These are phyloP conservation scores for Sporothrix inflata DNA, from an alignment of 2,329 filamentous ascomycete species.

Conservation along the genomic window DNA sequence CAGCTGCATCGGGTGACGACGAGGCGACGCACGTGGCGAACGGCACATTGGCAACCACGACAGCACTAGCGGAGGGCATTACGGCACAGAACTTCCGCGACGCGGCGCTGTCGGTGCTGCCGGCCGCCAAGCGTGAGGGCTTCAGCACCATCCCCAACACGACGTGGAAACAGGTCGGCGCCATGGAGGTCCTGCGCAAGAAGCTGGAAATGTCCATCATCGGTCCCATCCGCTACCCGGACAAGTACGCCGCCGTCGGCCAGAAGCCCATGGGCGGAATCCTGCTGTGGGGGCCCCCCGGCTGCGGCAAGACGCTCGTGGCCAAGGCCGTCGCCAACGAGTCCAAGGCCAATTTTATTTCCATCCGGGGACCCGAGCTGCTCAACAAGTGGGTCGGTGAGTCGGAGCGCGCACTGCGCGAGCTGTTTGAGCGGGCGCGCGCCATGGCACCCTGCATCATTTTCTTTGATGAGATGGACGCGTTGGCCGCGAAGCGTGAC, in stretches of 20 bases:
- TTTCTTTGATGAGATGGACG: slow-evolving; percentile 95
- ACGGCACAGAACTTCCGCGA: slow-evolving; percentile 68
- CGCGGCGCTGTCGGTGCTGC: slow-evolving; percentile 74
- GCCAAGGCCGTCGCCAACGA: slow-evolving; percentile 97
- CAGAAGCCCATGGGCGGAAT: slow-evolving; percentile 83
- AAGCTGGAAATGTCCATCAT: slow-evolving; percentile 86
- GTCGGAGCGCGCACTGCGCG: slow-evolving; percentile 87
- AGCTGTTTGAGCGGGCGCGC: slow-evolving; percentile 86
- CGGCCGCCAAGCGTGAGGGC: slow-evolving; percentile 86
- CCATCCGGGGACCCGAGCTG: slow-evolving; percentile 93
- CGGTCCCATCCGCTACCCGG: slow-evolving; percentile 81
- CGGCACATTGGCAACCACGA: slow-evolving; percentile 16
- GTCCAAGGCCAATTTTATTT: slow-evolving; percentile 96
- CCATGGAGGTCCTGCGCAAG: slow-evolving; percentile 75
- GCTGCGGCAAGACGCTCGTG: slow-evolving; percentile 94
- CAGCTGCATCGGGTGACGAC: slow-evolving; percentile 33
- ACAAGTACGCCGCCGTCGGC: slow-evolving; percentile 74
- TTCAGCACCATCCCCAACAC: slow-evolving; percentile 94
- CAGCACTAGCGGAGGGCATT: slow-evolving; percentile 36
- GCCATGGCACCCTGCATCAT: slow-evolving; percentile 89
- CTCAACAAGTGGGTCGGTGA: slow-evolving; percentile 98
- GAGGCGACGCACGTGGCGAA: slow-evolving; percentile 28
- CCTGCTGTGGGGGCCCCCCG: slow-evolving; percentile 93
- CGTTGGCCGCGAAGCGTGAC: slow-evolving; percentile 82
- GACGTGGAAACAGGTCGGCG: slow-evolving; percentile 91